Conservation (phyloP, 2,329 filamentous ascomycete species). For the Sclerotinia trifoliorum region DNA sequence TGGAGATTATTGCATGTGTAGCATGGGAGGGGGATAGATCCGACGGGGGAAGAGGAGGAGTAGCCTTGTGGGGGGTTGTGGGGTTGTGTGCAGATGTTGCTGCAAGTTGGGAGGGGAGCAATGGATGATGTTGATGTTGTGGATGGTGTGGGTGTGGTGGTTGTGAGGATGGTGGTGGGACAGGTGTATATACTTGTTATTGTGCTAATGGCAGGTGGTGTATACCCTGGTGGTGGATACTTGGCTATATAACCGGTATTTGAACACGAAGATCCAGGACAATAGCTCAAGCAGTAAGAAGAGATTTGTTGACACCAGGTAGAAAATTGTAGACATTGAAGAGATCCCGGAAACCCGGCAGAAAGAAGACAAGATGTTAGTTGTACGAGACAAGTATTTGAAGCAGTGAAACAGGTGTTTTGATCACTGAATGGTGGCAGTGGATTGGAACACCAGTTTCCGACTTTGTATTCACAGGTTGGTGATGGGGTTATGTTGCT, state of each 20-base stretch:
- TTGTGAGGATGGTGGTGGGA: constrained; percentile 32
- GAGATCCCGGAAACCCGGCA: constrained; percentile 50
- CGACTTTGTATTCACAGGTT: constrained; percentile 54
- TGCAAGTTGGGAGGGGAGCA: constrained; percentile 49
- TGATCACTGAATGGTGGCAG: constrained; percentile 50
- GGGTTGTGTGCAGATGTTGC: constrained; percentile 52
- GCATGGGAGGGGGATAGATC: constrained; percentile 51
- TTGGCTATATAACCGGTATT: constrained; percentile 48
- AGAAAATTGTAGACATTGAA: constrained; percentile 52
- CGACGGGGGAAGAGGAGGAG: constrained; percentile 59
- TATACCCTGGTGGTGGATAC: constrained; percentile 43
- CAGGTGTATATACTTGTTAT: constrained; percentile 42
- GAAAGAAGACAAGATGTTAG: constrained; percentile 51
- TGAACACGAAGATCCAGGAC: constrained; percentile 42
- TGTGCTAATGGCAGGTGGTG: constrained; percentile 43
- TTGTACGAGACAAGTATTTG: constrained; percentile 47
- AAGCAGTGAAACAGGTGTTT: constrained; percentile 44
- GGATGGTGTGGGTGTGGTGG: constrained; percentile 39
- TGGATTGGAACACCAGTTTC: constrained; percentile 53
- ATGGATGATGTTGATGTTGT: constrained; percentile 32
- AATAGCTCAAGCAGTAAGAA: constrained; percentile 46
- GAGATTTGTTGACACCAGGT: constrained; percentile 51
- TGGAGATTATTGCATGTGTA: constrained; percentile 55
- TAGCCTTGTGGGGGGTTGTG: constrained; percentile 61
- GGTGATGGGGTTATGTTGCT: constrained; percentile 42